These are phyloP conservation scores for Babesia microti DNA, from an alignment of 169 alveolate species.

Conservation along the genomic window DNA sequence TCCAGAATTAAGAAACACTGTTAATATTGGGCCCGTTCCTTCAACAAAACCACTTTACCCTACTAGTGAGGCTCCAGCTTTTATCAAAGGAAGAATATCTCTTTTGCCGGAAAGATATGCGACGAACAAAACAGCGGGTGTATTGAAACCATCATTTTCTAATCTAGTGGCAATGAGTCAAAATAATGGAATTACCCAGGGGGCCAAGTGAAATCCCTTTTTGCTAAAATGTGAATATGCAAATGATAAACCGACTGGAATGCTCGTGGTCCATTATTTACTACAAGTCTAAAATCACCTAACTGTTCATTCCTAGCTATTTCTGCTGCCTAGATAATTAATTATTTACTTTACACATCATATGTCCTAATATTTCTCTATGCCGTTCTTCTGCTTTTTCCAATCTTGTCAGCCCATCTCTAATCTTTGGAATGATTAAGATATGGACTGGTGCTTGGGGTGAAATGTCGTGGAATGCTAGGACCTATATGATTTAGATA, in stretches of 20 bases:
- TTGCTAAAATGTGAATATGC: conserved; percentile 76
- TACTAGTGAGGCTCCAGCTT: conserved; percentile 37
- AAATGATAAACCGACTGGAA: conserved; percentile 80
- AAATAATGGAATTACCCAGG: conserved; percentile 59
- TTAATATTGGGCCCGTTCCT: conserved; percentile 20
- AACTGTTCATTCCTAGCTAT: conserved; percentile 66
- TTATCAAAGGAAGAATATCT: conserved; percentile 33
- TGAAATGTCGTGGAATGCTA: conserved; percentile 80
- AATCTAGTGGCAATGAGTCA: too few relatives aligned
- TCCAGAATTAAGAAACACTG: conserved; percentile 16
- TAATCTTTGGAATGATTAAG: conserved; percentile 78
- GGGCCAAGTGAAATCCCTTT: conserved; percentile 71
- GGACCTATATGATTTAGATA: conserved; percentile 23
- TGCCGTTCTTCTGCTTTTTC: conserved; percentile 73
- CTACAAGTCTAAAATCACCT: conserved; percentile 80
- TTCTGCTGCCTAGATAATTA: conserved; percentile 51
- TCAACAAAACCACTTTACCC: conserved; percentile 29
- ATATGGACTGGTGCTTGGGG: conserved; percentile 87
- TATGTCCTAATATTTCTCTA: conserved; percentile 73
- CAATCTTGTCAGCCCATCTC: conserved; percentile 74
- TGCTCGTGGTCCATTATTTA: conserved; percentile 83
- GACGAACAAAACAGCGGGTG: too few relatives aligned
- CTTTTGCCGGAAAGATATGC: conserved; percentile 26
- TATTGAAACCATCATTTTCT: too few relatives aligned
- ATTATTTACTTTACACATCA: conserved; percentile 63